These are phyloP conservation scores for Austroboletus olivaceoglutinosus DNA, from an alignment of 1,284 basidiomycete genomes.

Conservation along the genomic window DNA sequence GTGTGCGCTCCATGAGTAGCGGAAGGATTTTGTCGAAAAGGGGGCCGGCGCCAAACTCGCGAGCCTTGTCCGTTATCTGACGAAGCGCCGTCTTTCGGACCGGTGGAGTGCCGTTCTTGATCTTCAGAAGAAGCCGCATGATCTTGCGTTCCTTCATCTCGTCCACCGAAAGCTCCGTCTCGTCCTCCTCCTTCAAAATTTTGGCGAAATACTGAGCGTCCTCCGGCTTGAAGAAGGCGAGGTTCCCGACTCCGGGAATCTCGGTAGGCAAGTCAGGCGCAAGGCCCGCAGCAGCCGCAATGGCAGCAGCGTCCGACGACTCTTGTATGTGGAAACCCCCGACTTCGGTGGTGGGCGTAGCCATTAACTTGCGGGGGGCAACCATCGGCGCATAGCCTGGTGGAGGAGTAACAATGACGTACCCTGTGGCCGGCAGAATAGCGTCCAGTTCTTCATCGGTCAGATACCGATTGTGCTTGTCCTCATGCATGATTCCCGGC, in stretches of 20 bases:
- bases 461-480: constrained; percentile 93
- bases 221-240: constrained; percentile 98
- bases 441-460: constrained; percentile 95
- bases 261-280: constrained; percentile 97
- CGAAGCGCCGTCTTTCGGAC: constrained; percentile 97
- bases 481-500: constrained; percentile 79
- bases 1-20: constrained; percentile 96
- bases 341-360: constrained; percentile 67
- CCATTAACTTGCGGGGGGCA: constrained; percentile 76
- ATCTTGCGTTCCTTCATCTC: constrained; percentile 99
- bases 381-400: constrained; percentile 88
- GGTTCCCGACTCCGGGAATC: constrained; percentile 95
- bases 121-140: constrained; percentile 98
- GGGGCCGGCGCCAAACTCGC: constrained; percentile 98
- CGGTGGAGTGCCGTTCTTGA: constrained; percentile 99
- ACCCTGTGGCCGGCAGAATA: constrained; percentile 85
- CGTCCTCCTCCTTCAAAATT: constrained; percentile 93
- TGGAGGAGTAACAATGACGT: constrained; percentile 90
- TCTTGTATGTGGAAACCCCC: constrained; percentile 97
- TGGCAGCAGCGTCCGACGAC: constrained; percentile 83
- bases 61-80: constrained; percentile 99
- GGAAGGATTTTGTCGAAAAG: constrained; percentile 99
- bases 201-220: constrained; percentile 98
- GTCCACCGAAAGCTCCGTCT: constrained; percentile 93
- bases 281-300: constrained; percentile 86